These are phyloP conservation scores for Coemansia sp. DNA, from an alignment of 192 early-diverging fungal genomes.

Conservation along the genomic window DNA sequence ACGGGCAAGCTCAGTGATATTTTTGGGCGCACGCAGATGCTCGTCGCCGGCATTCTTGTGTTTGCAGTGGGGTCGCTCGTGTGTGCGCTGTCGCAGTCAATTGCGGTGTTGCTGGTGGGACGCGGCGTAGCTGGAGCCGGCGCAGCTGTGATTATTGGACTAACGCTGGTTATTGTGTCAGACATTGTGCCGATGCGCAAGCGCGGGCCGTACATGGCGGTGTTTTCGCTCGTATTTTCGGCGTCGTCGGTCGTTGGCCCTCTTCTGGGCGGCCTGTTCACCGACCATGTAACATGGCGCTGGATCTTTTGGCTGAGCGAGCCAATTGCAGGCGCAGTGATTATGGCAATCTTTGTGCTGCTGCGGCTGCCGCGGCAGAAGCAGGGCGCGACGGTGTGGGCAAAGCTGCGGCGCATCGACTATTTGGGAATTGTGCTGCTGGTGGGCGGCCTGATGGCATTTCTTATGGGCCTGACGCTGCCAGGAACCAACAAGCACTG, in stretches of 20 bases:
- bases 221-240: slow-evolving; percentile 62
- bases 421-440: slow-evolving; percentile 64
- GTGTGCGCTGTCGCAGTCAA: slow-evolving; percentile 59
- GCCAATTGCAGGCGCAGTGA: slow-evolving; percentile 53
- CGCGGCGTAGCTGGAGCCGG: slow-evolving; percentile 69
- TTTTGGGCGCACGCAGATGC: slow-evolving; percentile 68
- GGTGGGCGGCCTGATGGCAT: slow-evolving; percentile 56
- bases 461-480: slow-evolving; percentile 72
- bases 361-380: slow-evolving; percentile 38
- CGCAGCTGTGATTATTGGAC: slow-evolving; percentile 65
- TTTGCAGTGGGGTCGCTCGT: slow-evolving; percentile 61
- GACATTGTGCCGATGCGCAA: slow-evolving; percentile 68
- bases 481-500: slow-evolving; percentile 70
- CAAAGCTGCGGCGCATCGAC: slow-evolving; percentile 65
- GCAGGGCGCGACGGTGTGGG: slow-evolving; percentile 19
- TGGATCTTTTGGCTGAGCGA: slow-evolving; percentile 69
- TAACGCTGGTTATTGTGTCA: slow-evolving; percentile 68
- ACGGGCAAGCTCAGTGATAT: slow-evolving; percentile 84
- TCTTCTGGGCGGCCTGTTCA: slow-evolving; percentile 61
- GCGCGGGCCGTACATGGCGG: slow-evolving; percentile 64
- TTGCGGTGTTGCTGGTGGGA: slow-evolving; percentile 64
- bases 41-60: slow-evolving; percentile 57
- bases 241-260: slow-evolving; percentile 63
- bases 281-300: slow-evolving; percentile 57
- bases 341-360: slow-evolving; percentile 43